phyloP scores from a whole-genome alignment of 2,329 filamentous ascomycete genomes.

The Fusarium luffae region DNA sequence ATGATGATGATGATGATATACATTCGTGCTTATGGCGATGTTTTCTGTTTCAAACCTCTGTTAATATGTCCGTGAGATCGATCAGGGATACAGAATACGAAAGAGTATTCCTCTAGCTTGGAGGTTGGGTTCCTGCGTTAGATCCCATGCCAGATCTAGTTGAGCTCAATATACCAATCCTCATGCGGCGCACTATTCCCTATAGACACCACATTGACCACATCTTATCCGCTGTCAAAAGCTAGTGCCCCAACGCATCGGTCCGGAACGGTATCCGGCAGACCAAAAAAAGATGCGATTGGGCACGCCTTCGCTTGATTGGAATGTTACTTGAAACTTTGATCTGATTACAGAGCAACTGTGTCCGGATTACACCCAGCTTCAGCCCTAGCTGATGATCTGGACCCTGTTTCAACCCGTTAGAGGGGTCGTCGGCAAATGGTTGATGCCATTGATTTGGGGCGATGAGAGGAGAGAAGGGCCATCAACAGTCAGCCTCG shows the following conservation, averaged over 20 bases:
- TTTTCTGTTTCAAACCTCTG: not conserved
- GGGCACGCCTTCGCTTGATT: not conserved
- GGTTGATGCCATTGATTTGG: not conserved
- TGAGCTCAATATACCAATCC: not conserved
- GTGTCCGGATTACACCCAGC: not conserved
- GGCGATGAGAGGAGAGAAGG: too few species aligned
- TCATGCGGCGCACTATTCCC: not conserved
- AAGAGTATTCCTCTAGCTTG: too few species aligned
- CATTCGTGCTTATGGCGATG: too few species aligned
- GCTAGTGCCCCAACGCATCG: not conserved
- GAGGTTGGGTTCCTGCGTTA: not conserved
- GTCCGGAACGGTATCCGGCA: not conserved
- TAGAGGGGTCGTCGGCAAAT: too few species aligned
- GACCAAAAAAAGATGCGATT: not conserved
- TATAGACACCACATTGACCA: not conserved
- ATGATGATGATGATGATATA: too few species aligned
- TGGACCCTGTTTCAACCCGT: not conserved
- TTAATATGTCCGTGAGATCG: too few species aligned
- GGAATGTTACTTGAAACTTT: not conserved
- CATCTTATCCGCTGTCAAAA: not conserved
- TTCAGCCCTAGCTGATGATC: not conserved
- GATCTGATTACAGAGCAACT: not conserved
- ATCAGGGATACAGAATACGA: too few species aligned
- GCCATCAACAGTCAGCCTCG: not conserved
- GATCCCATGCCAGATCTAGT: not conserved